Percentiles rank a stretch among this genome's conserved stretches.
These are phyloP conservation scores for Amoeboaphelidium occidentale DNA, from an alignment of 371 early-diverging fungal species.

Conservation along the genomic window DNA sequence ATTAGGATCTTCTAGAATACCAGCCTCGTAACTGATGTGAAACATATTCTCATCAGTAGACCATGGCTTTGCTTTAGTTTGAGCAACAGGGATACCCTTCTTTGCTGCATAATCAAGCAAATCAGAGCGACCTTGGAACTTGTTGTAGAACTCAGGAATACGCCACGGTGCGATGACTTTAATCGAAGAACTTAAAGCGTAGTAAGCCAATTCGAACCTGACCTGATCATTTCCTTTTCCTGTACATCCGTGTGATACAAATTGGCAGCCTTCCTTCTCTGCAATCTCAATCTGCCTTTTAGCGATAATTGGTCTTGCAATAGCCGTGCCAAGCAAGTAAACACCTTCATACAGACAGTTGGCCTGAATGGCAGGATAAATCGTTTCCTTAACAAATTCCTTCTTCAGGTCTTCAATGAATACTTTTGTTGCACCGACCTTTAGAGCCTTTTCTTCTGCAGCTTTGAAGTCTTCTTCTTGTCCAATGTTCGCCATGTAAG, in stretches of 20 bases:
- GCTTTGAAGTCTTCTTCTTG: conserved; percentile 96
- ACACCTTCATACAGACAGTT: conserved; percentile 84
- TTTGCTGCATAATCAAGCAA: conserved; percentile 71
- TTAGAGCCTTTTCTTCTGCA: conserved; percentile 65
- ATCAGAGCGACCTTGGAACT: conserved; percentile 78
- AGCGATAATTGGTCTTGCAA: conserved; percentile 89
- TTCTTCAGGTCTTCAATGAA: conserved; percentile 83
- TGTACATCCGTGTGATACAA: conserved; percentile 91
- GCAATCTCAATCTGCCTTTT: conserved; percentile 79
- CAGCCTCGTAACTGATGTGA: conserved; percentile 94
- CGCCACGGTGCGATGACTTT: conserved; percentile 92
- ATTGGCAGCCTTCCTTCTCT: conserved; percentile 61
- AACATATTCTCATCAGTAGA: conserved; percentile 95
- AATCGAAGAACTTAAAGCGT: conserved; percentile 71
- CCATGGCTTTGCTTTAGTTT: conserved; percentile 91
- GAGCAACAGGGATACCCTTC: conserved; percentile 76
- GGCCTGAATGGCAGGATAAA: conserved; percentile 78
- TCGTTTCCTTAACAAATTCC: conserved; percentile 72
- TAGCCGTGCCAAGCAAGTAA: conserved; percentile 84
- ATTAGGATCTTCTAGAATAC: conserved; percentile 76
- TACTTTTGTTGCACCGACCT: conserved; percentile 76
- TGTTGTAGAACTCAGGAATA: conserved; percentile 72
- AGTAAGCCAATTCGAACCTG: conserved; percentile 91
- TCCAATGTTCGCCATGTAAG: conserved; percentile 91
- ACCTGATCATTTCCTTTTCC: conserved; percentile 98